Evolutionary conservation across 1,284 basidiomycete genomes (phyloP), one percentile per base, ranked within the genome.

Genomic region (Psilocybe mexicana): DNA sequence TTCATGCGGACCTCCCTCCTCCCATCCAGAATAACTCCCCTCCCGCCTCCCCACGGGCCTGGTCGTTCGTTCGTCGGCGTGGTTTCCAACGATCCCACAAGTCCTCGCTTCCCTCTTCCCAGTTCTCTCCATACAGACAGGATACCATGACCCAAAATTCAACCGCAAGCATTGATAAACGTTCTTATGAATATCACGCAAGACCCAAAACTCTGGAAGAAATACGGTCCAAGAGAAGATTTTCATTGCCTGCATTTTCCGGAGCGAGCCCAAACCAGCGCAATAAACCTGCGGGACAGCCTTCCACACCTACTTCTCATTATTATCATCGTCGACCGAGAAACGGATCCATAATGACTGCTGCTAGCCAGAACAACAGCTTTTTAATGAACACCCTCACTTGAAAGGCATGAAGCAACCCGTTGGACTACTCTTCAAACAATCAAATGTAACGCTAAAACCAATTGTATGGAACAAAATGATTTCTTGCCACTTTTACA

Each of bases 221-320:
- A 63, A 72, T 74, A 50, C 74, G 71, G 64, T 69, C 69, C 50
- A 74, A 67, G 60, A 70, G 72, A 47, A 70, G 71, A 35, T 69
- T 74, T 51, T 74, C 74, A 23, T 65, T 76, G 54, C 69, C 73
- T 53, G 61, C 54, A 30, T 63, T 67, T 48, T 47, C 57, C 40
- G 59, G 60, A 24, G 45, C 57, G 7, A 40, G n/a, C 3, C 38
- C 38, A 4, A 40, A n/a, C 38, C 38, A 5, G 38, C 38, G 3
- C 38, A 40, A 12, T n/a, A 40, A 40, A 2, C 35, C 55, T 35
- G 51, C 55, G 18, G 44, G 55, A 2, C 51, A 48, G n/a, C 26
- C 59, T 10, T 43, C 48, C 28, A 45, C 25, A 40, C 44, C 18
- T 6, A n/a, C 23, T 46, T 46, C 52, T 43, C 54, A 23, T 10